A percentile compares a stretch with the other conserved stretches of the same genome.
These are phyloP conservation scores for Naganishia sp. DNA, from an alignment of 1,284 basidiomycete genomes.

Conservation along the genomic window DNA sequence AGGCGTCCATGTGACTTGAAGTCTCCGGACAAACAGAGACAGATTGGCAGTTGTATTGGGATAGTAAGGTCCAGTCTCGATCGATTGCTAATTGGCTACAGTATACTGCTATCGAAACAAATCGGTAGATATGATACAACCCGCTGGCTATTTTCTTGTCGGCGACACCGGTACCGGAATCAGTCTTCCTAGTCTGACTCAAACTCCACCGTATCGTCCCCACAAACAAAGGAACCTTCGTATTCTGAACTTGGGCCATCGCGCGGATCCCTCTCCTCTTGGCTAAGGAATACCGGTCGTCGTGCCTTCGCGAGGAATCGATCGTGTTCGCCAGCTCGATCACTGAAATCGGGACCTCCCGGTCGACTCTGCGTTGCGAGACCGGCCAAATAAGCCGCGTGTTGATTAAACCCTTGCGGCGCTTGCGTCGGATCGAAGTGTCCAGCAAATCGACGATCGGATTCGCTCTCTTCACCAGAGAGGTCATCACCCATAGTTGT, in stretches of 20 bases:
- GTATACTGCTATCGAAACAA: background rate
- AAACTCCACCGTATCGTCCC: conserved; percentile 32
- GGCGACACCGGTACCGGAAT: background rate
- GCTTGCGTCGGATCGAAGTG: conserved; percentile 56
- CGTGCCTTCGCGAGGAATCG: conserved; percentile 49
- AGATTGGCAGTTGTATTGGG: conserved; percentile 16
- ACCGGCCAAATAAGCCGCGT: conserved; percentile 48
- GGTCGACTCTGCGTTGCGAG: conserved; percentile 45
- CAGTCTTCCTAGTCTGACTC: conserved; percentile 24
- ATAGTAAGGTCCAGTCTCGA: conserved; percentile 2
- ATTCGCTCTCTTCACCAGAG: conserved; percentile 49
- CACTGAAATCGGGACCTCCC: conserved; percentile 43
- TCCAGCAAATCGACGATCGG: conserved; percentile 53
- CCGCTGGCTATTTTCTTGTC: background rate
- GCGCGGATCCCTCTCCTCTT: conserved; percentile 41
- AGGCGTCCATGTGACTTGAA: background rate
- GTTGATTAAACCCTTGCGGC: conserved; percentile 54
- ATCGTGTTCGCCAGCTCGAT: conserved; percentile 34
- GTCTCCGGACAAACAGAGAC: background rate
- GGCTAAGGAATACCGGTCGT: conserved; percentile 45
- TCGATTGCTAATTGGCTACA: conserved; percentile 21
- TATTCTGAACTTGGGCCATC: conserved; percentile 34
- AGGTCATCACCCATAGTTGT: conserved; percentile 38
- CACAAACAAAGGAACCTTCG: conserved; percentile 32
- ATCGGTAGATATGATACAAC: background rate